Conservation (phyloP, 2,329 filamentous ascomycete species). For the Nemania bipapillata region DNA sequence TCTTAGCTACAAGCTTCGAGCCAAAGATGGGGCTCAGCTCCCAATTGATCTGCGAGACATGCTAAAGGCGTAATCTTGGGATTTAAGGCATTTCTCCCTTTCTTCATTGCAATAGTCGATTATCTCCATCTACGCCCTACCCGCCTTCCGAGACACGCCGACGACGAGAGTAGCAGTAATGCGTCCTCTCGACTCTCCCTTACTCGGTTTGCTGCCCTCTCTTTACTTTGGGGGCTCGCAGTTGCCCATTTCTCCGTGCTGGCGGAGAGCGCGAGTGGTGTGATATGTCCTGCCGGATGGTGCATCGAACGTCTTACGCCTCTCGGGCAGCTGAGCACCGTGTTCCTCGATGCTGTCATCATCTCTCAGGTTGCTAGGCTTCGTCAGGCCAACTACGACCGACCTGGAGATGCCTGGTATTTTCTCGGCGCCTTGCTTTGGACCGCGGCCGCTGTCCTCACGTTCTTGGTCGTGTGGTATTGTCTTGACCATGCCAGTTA, state of each 20-base stretch:
- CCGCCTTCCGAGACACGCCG: constrained; percentile 42
- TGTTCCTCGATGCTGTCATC: constrained; percentile 51
- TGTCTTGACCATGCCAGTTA: constrained; percentile 47
- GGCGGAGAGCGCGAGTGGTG: constrained; percentile 45
- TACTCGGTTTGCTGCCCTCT: constrained; percentile 42
- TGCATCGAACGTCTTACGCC: constrained; percentile 48
- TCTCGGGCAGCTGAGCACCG: constrained; percentile 46
- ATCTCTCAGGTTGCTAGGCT: constrained; percentile 46
- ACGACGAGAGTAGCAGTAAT: constrained; percentile 30
- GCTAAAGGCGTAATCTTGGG: neutral
- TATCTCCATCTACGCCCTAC: constrained; percentile 38
- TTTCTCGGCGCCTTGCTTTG: constrained; percentile 42
- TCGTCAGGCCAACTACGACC: constrained; percentile 46
- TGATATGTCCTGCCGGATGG: constrained; percentile 49
- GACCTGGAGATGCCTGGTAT: constrained; percentile 39
- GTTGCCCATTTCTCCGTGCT: constrained; percentile 46
- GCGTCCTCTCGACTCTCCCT: constrained; percentile 26
- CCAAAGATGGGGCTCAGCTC: too few relatives aligned
- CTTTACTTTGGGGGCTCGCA: constrained; percentile 51
- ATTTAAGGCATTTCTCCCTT: constrained; percentile 51
- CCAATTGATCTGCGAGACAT: neutral
- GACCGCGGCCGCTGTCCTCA: constrained; percentile 42
- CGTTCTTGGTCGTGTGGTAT: constrained; percentile 47
- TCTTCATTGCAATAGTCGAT: constrained; percentile 45
- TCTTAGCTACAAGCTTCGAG: too few relatives aligned